These are phyloP conservation scores for Wickerhamiella occidentalis DNA, from an alignment of 805 yeast genomes.

Conservation along the genomic window DNA sequence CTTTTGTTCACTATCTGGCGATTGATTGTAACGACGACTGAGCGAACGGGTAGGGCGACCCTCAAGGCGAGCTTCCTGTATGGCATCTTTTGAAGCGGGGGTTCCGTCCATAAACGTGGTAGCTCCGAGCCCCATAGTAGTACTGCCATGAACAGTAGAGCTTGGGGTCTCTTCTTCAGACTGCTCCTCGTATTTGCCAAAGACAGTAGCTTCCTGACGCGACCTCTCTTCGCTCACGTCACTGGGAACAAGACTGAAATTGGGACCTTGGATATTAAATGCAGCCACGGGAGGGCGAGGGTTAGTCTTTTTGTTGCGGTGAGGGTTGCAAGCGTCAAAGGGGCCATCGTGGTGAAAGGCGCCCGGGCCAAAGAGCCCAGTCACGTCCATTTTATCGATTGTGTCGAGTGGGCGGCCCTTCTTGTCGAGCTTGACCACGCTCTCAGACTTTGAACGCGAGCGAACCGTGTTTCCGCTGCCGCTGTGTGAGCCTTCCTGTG, in stretches of 20 bases:
- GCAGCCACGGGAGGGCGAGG: conserved; percentile 83
- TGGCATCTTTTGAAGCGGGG: conserved; percentile 58
- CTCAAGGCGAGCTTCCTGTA: conserved; percentile 22
- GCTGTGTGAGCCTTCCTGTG: neutral
- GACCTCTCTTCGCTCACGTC: conserved; percentile 32
- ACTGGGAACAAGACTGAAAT: conserved; percentile 52
- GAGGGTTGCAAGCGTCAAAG: conserved; percentile 96
- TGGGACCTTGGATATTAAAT: conserved; percentile 92
- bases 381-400: conserved; percentile 89
- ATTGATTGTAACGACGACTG: conserved; percentile 16
- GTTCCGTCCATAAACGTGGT: conserved; percentile 93
- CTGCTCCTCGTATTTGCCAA: conserved; percentile 42
- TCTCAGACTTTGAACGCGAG: conserved; percentile 20
- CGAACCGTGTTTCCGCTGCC: conserved; percentile 7
- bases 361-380: conserved; percentile 83
- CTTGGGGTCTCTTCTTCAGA: conserved; percentile 19
- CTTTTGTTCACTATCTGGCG: neutral
- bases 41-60: conserved; percentile 53
- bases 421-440: conserved; percentile 21
- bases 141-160: conserved; percentile 68
- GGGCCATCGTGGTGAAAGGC: conserved; percentile 99
- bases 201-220: conserved; percentile 54
- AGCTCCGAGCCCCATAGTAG: conserved; percentile 81
- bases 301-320: conserved; percentile 57
- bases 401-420: conserved; percentile 67